Evolutionary conservation across 164 flowering plant species (phyloP).

Genomic region (Aristolochia contorta): DNA sequence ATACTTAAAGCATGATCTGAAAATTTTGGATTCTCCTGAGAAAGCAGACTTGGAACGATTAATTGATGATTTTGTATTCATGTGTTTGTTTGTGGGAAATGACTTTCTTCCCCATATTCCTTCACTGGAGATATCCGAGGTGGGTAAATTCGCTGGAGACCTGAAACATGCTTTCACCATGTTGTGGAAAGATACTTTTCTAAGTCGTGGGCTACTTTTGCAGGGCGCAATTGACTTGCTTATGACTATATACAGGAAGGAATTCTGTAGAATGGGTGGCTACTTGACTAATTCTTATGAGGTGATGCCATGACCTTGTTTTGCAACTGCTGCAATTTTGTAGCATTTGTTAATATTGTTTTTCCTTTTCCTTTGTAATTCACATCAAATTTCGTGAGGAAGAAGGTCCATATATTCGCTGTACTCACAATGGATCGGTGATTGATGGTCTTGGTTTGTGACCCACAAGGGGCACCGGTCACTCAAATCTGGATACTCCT

Average conservation of each 20-base stretch:
- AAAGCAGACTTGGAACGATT: constrained; percentile 35
- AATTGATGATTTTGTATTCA: constrained; percentile 56
- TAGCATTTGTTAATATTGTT: no score
- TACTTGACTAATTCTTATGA: constrained; percentile 38
- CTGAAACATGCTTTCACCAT: not conserved
- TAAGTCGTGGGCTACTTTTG: not conserved
- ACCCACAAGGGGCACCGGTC: no score
- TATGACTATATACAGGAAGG: constrained; percentile 38
- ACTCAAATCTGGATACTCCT: no score
- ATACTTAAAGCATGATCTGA: constrained; percentile 33
- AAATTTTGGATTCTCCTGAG: constrained; percentile 19
- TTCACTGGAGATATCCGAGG: constrained; percentile 42
- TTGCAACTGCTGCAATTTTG: no score
- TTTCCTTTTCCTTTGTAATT: no score
- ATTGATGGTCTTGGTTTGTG: no score
- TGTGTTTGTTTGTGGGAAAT: constrained; percentile 56
- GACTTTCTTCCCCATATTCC: constrained; percentile 62
- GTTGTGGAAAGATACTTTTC: not conserved
- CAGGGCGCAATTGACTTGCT: constrained; percentile 50
- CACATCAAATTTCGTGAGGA: no score
- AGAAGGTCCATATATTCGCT: no score
- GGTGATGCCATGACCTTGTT: constrained; percentile 18
- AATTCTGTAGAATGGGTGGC: constrained; percentile 46
- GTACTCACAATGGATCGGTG: no score
- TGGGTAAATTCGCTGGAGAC: not conserved